These are phyloP conservation scores for Xerocomus potaroensis DNA, from an alignment of 768 basidiomycete genomes.

Conservation along the genomic window DNA sequence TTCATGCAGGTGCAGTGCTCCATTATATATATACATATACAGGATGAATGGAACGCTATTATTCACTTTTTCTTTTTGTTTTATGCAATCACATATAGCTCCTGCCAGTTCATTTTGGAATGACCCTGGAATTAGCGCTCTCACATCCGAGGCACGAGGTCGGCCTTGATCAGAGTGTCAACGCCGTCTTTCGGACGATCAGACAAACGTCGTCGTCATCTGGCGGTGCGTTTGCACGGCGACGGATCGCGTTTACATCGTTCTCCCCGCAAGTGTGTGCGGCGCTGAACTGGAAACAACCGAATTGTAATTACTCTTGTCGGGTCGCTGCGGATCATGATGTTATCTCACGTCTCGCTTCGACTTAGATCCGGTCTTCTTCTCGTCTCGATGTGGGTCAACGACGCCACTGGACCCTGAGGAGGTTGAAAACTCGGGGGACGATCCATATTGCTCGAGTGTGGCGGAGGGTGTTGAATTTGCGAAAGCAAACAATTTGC, in stretches of 20 bases:
- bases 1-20: constrained; percentile 59
- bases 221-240: constrained; percentile 50
- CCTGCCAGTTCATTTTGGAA: constrained; percentile 58
- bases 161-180: constrained; percentile 79
- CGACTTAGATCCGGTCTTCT: constrained; percentile 86
- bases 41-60: too few species aligned
- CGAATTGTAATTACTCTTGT: constrained; percentile 69
- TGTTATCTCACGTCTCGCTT: constrained; percentile 16
- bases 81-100: constrained; percentile 36
- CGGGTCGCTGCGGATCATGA: constrained; percentile 20
- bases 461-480: constrained; percentile 92
- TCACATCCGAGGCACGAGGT: constrained; percentile 40
- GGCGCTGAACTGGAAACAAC: constrained; percentile 97
- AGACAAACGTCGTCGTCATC: constrained; percentile 59
- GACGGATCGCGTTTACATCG: constrained; percentile 88
- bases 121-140: constrained; percentile 83
- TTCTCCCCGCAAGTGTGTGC: constrained; percentile 89
- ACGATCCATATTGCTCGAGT: constrained; percentile 48
- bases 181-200: constrained; percentile 79
- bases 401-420: not conserved
- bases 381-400: constrained; percentile 86
- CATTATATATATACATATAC: constrained; percentile 6
- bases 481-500: constrained; percentile 84
- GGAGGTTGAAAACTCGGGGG: constrained; percentile 29
- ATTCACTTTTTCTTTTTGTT: not conserved